Conservation (phyloP, 73 alveolate genomes). For the Uronychia binucleata region DNA sequence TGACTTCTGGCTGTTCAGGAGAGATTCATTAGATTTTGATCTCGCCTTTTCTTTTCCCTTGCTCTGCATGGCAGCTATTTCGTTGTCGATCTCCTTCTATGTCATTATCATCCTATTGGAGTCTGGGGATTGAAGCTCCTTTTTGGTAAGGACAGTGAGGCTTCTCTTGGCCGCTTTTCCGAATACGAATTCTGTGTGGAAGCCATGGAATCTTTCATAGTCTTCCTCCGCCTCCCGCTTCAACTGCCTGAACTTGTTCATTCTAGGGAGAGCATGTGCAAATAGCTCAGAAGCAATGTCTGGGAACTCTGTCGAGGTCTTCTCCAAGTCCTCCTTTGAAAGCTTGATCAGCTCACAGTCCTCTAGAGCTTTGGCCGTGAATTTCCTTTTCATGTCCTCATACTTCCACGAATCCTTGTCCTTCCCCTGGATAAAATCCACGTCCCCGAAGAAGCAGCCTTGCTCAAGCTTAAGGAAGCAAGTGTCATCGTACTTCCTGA, state of each 20-base stretch:
- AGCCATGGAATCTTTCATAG: neutral
- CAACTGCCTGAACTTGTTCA: neutral
- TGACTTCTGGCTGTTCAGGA: neutral
- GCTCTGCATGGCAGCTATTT: too few species aligned
- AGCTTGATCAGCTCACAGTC: neutral
- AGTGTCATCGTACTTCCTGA: constrained; percentile 1
- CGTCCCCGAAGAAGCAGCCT: neutral
- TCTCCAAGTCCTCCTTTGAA: neutral
- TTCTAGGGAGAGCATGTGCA: constrained; percentile 35
- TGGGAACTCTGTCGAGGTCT: constrained; percentile 24
- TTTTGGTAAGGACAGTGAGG: neutral
- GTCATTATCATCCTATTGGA: neutral
- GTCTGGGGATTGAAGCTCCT: too few species aligned
- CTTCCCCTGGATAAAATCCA: neutral
- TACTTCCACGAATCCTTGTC: constrained; percentile 17
- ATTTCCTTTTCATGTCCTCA: constrained; percentile 21
- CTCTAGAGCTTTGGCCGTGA: neutral
- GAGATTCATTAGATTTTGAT: neutral
- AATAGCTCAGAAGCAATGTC: constrained; percentile 32
- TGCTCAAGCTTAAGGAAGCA: neutral
- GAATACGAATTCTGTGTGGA: too few species aligned
- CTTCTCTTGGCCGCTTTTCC: neutral
- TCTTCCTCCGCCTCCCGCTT: neutral
- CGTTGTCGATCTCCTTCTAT: neutral
- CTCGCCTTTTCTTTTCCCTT: neutral